phyloP scores from a whole-genome alignment of 805 yeast genomes.

The Lipomyces yamanashiensis region DNA sequence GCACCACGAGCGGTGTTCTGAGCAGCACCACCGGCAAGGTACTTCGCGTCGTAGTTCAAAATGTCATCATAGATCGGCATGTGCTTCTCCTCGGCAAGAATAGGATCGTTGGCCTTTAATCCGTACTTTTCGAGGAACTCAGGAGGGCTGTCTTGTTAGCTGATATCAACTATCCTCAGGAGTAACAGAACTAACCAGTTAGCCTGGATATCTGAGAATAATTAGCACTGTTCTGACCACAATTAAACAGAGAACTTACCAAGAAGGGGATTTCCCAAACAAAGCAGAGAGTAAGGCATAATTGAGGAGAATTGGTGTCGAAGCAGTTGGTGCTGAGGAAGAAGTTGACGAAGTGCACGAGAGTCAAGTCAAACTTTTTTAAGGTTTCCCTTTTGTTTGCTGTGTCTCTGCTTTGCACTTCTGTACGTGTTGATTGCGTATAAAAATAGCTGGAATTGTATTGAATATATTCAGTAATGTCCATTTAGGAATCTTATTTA shows the following conservation, averaged over 20 bases:
- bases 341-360: neutral
- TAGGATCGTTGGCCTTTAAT: conserved; percentile 91
- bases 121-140: conserved; percentile 69
- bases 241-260: conserved; percentile 23
- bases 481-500: too few species aligned
- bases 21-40: conserved; percentile 99
- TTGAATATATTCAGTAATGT: too few species aligned
- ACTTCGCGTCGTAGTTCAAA: conserved; percentile 60
- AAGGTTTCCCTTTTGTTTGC: neutral
- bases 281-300: conserved; percentile 34
- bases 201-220: conserved; percentile 37
- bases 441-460: too few species aligned
- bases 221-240: conserved; percentile 6
- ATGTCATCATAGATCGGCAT: conserved; percentile 85
- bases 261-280: conserved; percentile 39
- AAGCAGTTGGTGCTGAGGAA: neutral
- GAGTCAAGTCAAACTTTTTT: neutral
- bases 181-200: conserved; percentile 24
- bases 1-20: conserved; percentile 99
- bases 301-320: neutral
- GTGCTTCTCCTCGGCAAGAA: conserved; percentile 81
- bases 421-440: too few species aligned
- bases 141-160: conserved; percentile 21
- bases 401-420: neutral
- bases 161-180: neutral